Conservation (phyloP, 208 protist genomes). For the Herpetomonas tarakana region DNA sequence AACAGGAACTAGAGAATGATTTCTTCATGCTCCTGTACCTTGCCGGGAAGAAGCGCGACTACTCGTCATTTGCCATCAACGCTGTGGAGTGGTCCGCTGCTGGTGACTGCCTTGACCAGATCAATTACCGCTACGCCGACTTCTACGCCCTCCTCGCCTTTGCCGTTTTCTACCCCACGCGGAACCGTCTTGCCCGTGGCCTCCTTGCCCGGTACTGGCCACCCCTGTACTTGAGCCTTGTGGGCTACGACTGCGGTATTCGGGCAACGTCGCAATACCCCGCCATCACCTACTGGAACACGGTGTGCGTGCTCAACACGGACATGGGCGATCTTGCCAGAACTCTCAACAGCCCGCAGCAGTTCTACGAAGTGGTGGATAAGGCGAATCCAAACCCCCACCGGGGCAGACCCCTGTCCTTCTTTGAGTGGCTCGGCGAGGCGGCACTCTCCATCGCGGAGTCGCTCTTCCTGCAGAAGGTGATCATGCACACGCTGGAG, state of each 20-base stretch:
- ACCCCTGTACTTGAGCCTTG: slow-evolving; percentile 65
- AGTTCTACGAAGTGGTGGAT: slow-evolving; percentile 53
- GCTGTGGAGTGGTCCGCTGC: slow-evolving; percentile 58
- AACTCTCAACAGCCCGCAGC: slow-evolving; percentile 37
- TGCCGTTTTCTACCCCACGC: slow-evolving; percentile 31
- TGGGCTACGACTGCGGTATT: slow-evolving; percentile 66
- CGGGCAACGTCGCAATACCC: slow-evolving; percentile 43
- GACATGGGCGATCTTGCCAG: slow-evolving; percentile 57
- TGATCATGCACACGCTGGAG: slow-evolving; percentile 38
- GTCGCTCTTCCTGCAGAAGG: slow-evolving; percentile 46
- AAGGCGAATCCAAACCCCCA: not conserved
- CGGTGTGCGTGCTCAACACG: slow-evolving; percentile 51
- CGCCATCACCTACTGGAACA: slow-evolving; percentile 73
- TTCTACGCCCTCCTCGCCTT: slow-evolving; percentile 64
- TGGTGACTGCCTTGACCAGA: slow-evolving; percentile 72
- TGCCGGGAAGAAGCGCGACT: not conserved
- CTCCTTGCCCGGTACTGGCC: slow-evolving; percentile 45
- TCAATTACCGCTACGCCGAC: slow-evolving; percentile 79
- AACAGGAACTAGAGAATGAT: slow-evolving; percentile 42
- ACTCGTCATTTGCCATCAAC: slow-evolving; percentile 5
- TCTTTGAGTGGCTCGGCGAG: slow-evolving; percentile 26
- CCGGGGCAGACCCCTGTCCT: slow-evolving; percentile 8
- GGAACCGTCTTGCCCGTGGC: slow-evolving; percentile 20
- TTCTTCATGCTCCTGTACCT: slow-evolving; percentile 39
- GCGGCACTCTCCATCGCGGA: slow-evolving; percentile 15